Conservation (phyloP, 192 early-diverging fungal genomes). For the Geranomyces michiganensis region DNA sequence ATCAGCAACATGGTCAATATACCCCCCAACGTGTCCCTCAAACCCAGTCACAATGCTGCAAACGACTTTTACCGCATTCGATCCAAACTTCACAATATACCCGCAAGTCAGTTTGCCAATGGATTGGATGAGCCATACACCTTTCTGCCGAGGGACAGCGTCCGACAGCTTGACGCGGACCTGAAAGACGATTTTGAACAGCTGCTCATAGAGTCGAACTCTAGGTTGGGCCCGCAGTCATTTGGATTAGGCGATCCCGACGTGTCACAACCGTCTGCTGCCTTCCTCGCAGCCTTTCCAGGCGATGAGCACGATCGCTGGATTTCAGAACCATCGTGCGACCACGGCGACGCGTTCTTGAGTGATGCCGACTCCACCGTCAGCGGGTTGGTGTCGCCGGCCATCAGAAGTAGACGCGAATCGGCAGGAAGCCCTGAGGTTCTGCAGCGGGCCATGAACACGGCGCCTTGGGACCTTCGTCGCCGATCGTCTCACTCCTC, state of each 20-base stretch:
- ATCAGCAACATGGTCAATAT: not conserved
- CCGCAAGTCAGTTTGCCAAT: not conserved
- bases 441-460: not conserved
- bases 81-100: constrained; percentile 4
- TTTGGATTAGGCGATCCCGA: not conserved
- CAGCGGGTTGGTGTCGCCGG: not conserved
- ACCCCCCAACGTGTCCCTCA: not conserved
- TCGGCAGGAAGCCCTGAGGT: not conserved
- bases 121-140: constrained; percentile 17
- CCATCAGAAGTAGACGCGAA: not conserved
- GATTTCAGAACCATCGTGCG: constrained; percentile 1
- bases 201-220: constrained; percentile 26
- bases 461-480: not conserved
- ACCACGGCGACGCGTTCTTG: not conserved
- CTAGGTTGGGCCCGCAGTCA: constrained; percentile 14
- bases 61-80: constrained; percentile 3
- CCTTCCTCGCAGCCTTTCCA: not conserved
- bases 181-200: constrained; percentile 27
- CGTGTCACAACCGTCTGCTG: not conserved
- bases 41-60: not conserved
- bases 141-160: constrained; percentile 19
- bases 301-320: not conserved
- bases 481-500: not conserved
- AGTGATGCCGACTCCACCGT: constrained; percentile 6
- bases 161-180: constrained; percentile 30